Evolutionary conservation across 2,329 filamentous ascomycete genomes (phyloP).

Genomic region (Scleromitrula shiraiana): DNA sequence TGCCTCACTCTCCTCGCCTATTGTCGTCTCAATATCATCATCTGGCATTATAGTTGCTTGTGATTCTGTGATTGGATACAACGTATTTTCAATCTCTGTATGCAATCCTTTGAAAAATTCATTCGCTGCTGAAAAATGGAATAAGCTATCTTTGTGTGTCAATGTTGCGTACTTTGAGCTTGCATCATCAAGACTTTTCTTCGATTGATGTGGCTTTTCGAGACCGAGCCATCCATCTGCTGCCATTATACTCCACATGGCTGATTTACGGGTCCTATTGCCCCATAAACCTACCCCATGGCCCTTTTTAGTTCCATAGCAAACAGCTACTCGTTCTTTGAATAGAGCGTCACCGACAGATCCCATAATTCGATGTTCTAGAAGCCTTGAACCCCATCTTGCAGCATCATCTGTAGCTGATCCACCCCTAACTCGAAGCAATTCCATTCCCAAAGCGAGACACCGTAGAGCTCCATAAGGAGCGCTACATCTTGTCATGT

Average conservation of each 20-base stretch:
- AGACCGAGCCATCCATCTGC: slow-evolving; percentile 77
- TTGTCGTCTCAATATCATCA: slow-evolving; percentile 9
- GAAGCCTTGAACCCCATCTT: slow-evolving; percentile 70
- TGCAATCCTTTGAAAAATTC: slow-evolving; percentile 46
- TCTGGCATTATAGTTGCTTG: slow-evolving; percentile 8
- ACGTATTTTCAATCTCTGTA: slow-evolving; percentile 27
- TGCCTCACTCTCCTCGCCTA: slow-evolving; percentile 42
- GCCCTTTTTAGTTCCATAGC: slow-evolving; percentile 68
- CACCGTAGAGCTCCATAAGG: slow-evolving; percentile 76
- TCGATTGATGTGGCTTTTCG: slow-evolving; percentile 69
- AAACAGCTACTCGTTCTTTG: slow-evolving; percentile 77
- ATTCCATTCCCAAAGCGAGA: slow-evolving; percentile 68
- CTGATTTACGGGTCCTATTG: slow-evolving; percentile 71
- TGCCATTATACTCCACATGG: slow-evolving; percentile 78
- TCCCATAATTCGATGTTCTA: slow-evolving; percentile 72
- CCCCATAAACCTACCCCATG: slow-evolving; percentile 61
- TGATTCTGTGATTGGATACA: slow-evolving; percentile 24
- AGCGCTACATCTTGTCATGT: slow-evolving; percentile 73
- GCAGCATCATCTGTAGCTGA: slow-evolving; percentile 79
- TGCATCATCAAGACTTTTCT: slow-evolving; percentile 67
- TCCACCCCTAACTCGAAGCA: slow-evolving; percentile 73
- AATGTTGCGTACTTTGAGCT: slow-evolving; percentile 45
- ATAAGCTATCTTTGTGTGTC: slow-evolving; percentile 42
- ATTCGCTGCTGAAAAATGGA: slow-evolving; percentile 42
- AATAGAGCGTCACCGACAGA: slow-evolving; percentile 72